phyloP scores from a whole-genome alignment of 495 filamentous ascomycete species.

The Aspergillus campestris region DNA sequence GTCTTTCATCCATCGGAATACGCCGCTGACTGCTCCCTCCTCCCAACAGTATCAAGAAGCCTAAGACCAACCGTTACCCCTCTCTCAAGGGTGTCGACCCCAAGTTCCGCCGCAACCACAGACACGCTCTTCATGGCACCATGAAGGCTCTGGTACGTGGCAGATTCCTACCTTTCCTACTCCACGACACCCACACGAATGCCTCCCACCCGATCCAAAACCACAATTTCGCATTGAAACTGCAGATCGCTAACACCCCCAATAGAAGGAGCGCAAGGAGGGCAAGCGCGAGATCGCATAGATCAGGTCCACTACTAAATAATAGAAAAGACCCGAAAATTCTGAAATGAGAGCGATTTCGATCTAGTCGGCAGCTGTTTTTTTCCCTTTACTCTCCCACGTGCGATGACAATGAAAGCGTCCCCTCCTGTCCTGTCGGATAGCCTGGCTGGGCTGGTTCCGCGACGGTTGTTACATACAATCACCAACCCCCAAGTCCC shows the following conservation, averaged over 20 bases:
- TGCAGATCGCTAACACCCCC: slow-evolving; percentile 32
- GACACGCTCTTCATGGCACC: slow-evolving; percentile 97
- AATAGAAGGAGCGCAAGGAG: slow-evolving; percentile 95
- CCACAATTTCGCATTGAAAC: background rate
- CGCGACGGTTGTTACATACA: slow-evolving; percentile 14
- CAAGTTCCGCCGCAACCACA: slow-evolving; percentile 99
- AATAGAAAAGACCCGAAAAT: slow-evolving; percentile 17
- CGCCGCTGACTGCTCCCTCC: slow-evolving; percentile 24
- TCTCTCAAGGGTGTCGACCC: slow-evolving; percentile 98
- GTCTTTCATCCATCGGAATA: slow-evolving; percentile 1
- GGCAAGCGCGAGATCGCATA: slow-evolving; percentile 90
- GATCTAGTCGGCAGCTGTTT: slow-evolving; percentile 6
- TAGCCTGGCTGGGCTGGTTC: slow-evolving; percentile 5
- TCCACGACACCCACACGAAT: background rate
- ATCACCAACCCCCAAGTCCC: slow-evolving; percentile 1
- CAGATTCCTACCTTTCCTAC: slow-evolving; percentile 2
- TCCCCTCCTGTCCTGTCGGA: slow-evolving; percentile 7
- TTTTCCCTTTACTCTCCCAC: slow-evolving; percentile 21
- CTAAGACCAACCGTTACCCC: slow-evolving; percentile 96
- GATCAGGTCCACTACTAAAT: slow-evolving; percentile 20
- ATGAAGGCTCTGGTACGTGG: slow-evolving; percentile 89
- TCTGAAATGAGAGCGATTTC: slow-evolving; percentile 29
- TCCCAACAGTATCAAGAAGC: slow-evolving; percentile 91
- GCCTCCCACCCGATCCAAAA: background rate
- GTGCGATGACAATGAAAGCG: slow-evolving; percentile 28